A percentile compares a stretch with the other conserved stretches of the same genome.
Evolutionary conservation across 2,329 filamentous ascomycete species (phyloP).

Genomic region (Microcyclospora tardicrescens): DNA sequence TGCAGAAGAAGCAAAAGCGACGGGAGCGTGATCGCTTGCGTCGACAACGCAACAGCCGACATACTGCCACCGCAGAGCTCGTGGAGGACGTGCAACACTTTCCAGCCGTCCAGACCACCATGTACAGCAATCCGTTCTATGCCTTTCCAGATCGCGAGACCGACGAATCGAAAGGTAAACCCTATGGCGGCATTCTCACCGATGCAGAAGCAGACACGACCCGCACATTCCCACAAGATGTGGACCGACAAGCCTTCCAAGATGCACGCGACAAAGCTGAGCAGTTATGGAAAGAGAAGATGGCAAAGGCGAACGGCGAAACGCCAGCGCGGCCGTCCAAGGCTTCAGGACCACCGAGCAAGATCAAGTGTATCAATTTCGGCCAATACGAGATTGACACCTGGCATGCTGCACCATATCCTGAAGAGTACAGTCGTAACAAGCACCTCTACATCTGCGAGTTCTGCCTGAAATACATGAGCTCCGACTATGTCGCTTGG

Average conservation of each 20-base stretch:
- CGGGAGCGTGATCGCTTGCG: conserved; percentile 32
- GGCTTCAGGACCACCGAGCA: conserved; percentile 72
- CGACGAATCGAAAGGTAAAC: conserved; percentile 82
- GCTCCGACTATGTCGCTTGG: conserved; percentile 96
- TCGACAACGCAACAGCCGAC: conserved; percentile 31
- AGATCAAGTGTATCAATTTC: conserved; percentile 98
- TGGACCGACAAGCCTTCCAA: conserved; percentile 78
- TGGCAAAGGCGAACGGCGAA: conserved; percentile 49
- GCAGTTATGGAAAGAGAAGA: conserved; percentile 70
- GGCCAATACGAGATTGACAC: conserved; percentile 97
- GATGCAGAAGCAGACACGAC: conserved; percentile 85
- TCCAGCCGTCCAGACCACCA: conserved; percentile 47
- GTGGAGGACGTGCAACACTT: conserved; percentile 35
- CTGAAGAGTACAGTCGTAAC: conserved; percentile 95
- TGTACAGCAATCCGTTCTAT: conserved; percentile 68
- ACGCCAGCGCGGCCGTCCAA: conserved; percentile 45
- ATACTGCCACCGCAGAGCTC: conserved; percentile 25
- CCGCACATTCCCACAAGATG: conserved; percentile 66
- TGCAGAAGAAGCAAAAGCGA: conserved; percentile 41
- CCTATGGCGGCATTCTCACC: conserved; percentile 84
- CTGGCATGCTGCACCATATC: conserved; percentile 96
- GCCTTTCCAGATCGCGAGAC: conserved; percentile 80
- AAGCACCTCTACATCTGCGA: conserved; percentile 97
- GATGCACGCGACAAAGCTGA: conserved; percentile 82
- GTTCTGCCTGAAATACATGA: conserved; percentile 99